Conservation (phyloP, 768 basidiomycete genomes). For the Boletus rubropictus region DNA sequence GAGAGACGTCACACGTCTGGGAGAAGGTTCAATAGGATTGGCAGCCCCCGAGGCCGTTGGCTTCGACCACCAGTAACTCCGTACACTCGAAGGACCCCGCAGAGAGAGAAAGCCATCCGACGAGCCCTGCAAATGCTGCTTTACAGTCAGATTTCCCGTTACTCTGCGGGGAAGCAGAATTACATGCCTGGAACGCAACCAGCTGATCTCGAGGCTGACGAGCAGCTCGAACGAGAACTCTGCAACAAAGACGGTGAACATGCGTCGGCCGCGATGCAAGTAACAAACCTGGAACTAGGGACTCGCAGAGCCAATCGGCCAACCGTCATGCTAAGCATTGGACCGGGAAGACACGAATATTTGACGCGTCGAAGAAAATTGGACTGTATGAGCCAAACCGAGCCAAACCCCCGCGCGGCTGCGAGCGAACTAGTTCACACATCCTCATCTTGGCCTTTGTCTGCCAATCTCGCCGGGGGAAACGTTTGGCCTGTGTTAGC, state of each 20-base stretch:
- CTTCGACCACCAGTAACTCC: conserved; percentile 33
- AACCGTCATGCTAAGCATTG: conserved; percentile 21
- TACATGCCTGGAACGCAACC: conserved; percentile 18
- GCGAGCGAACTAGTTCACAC: conserved; percentile 19
- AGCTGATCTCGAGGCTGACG: conserved; percentile 9
- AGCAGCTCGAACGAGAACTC: conserved; percentile 10
- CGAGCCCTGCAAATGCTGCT: conserved; percentile 5
- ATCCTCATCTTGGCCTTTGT: too few species aligned
- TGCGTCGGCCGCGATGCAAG: background rate
- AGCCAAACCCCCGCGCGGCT: background rate
- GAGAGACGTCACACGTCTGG: background rate
- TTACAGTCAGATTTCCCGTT: conserved; percentile 1
- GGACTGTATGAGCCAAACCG: conserved; percentile 10
- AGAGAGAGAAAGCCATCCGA: conserved; percentile 1
- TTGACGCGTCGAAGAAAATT: conserved; percentile 2
- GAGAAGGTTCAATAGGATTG: background rate
- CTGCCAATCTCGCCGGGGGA: too few species aligned
- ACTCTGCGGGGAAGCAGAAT: background rate
- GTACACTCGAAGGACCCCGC: conserved; percentile 15
- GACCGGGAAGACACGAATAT: background rate
- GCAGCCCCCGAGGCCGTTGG: conserved; percentile 5
- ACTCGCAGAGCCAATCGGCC: conserved; percentile 22
- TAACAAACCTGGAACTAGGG: conserved; percentile 18
- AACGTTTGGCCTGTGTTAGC: too few species aligned
- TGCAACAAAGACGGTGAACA: conserved; percentile 14